Percentiles rank a stretch among this genome's conserved stretches.
These are phyloP conservation scores for Plasmopara muralis DNA, from an alignment of 352 stramenopile species.

Conservation along the genomic window DNA sequence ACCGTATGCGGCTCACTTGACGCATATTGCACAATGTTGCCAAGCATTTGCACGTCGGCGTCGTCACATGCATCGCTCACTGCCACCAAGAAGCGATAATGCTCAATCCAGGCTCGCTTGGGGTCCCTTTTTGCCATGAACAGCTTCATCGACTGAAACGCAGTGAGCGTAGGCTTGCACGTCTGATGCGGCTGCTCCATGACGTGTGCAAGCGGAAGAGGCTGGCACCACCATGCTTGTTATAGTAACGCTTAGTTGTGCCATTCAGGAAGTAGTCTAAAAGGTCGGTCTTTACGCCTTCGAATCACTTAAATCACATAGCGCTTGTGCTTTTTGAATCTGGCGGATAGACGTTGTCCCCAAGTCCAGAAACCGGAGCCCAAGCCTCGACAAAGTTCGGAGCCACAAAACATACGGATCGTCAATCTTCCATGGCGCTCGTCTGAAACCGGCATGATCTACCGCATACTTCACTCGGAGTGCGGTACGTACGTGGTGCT, in stretches of 20 bases:
- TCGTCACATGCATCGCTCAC: not conserved
- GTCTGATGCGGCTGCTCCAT: not conserved
- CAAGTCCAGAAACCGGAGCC: not conserved
- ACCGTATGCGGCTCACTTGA: not conserved
- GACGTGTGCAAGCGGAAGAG: not conserved
- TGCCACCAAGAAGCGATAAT: not conserved
- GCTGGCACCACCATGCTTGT: not conserved
- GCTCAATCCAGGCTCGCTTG: not conserved
- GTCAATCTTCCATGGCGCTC: not conserved
- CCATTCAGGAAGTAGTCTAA: not conserved
- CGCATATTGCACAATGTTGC: constrained; percentile 1
- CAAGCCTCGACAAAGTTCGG: not conserved
- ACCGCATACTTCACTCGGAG: not conserved
- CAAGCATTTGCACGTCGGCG: not conserved
- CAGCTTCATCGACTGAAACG: not conserved
- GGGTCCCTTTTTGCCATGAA: not conserved
- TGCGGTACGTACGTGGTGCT: not conserved
- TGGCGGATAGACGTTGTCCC: not conserved
- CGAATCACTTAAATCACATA: not conserved
- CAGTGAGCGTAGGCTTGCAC: not conserved
- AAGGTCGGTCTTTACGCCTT: not conserved
- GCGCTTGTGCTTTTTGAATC: not conserved
- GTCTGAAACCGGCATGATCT: not conserved
- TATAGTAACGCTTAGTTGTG: not conserved
- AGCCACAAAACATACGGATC: not conserved